Base-by-base conservation (phyloP, 345 rosid species). In the Boechera stricta region DNA sequence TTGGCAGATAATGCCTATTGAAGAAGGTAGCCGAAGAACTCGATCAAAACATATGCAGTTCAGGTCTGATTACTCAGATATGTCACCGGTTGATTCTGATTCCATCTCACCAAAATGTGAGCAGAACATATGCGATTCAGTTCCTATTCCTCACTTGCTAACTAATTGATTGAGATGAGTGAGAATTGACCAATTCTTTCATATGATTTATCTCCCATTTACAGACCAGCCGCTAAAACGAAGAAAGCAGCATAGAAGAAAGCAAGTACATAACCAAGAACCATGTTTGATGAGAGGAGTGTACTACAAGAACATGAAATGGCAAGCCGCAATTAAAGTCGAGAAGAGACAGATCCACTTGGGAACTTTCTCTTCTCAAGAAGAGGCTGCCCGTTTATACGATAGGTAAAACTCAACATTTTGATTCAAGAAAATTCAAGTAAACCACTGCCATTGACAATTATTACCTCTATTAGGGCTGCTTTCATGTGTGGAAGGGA, bases 401-500 rank as follows among this genome's bases (percentile, higher is more conserved):
- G 98, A 94, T 77, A 92, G 97, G 98, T 94, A 74, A 48, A 32
- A n/a, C 1, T 13, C 24, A 21, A 21, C 24, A 21, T 21, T 21
- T 38, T 24, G 36, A 52, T 61, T 70, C 57, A 32, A 51, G 7
- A 28, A 60, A 69, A 7, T 21, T 62, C 52, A 51, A 69, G 15
- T 32, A 59, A 52, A 69, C 42, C 31, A 69, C 21, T 57, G 12
- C 63, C 36, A 60, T 60, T 69, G 48, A 64, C 26, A 29, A 71
- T 64, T 54, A 36, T 31, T 44, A 48, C 29, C 35, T 42, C 65
- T 58, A 18, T 77, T 84, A 94, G 98, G 83, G 97, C 98, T 71
- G 98, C 98, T 47, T 94, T 86, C 87, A 94, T 92, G 98, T 92
- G 98, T 52, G 97, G 97, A 62, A 88, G 98, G 72, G 98, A 94